Conservation (phyloP, 352 stramenopile species). For the Phytopythium mirpurense region DNA sequence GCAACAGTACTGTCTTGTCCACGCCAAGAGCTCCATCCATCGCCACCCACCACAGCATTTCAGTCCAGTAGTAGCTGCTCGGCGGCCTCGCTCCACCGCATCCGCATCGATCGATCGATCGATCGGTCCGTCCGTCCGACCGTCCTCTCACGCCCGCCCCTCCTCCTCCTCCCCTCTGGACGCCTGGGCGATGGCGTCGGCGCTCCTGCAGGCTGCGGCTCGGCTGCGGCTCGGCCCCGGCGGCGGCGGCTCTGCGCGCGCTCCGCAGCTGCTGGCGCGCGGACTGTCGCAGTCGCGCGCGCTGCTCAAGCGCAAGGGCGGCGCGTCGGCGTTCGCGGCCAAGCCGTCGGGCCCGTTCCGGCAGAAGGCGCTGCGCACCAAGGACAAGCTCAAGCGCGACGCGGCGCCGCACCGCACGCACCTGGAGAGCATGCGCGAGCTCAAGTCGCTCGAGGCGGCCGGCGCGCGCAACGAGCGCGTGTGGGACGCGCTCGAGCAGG, state of each 20-base stretch:
- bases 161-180: too few species aligned
- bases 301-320: slow-evolving; percentile 62
- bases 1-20: too few species aligned
- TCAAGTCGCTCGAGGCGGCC: slow-evolving; percentile 30
- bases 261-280: slow-evolving; percentile 2
- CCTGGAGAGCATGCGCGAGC: slow-evolving; percentile 36
- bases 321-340: slow-evolving; percentile 55
- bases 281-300: slow-evolving; percentile 33
- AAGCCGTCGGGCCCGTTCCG: slow-evolving; percentile 53
- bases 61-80: too few species aligned
- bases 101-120: too few species aligned
- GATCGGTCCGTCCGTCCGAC: too few species aligned
- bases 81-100: too few species aligned
- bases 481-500: slow-evolving; percentile 51
- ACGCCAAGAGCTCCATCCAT: too few species aligned
- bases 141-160: too few species aligned
- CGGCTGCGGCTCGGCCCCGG: background rate
- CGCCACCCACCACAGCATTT: too few species aligned
- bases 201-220: background rate
- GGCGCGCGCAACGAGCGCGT: slow-evolving; percentile 42
- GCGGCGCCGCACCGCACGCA: slow-evolving; percentile 48
- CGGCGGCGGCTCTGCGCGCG: background rate
- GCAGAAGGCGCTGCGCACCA: slow-evolving; percentile 36
- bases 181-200: background rate
- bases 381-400: slow-evolving; percentile 71